phyloP scores from a whole-genome alignment of 1,139 yeast species.

The Casaregolazyma lundiana region DNA sequence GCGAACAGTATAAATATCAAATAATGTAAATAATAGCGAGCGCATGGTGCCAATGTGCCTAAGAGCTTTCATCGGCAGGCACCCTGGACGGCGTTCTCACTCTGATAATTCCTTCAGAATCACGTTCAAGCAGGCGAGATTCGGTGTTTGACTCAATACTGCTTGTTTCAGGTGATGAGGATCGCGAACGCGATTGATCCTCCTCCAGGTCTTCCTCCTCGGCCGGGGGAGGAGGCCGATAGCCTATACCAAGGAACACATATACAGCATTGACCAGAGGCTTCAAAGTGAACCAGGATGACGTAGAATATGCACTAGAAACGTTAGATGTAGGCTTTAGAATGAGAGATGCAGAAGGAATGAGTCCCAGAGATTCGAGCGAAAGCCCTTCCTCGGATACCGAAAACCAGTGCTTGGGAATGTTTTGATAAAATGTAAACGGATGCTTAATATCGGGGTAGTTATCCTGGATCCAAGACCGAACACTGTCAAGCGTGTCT shows the following conservation, averaged over 20 bases:
- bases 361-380: conserved; percentile 46
- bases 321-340: conserved; percentile 46
- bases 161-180: conserved; percentile 1
- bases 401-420: conserved; percentile 43
- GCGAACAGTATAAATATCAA: neutral
- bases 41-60: neutral
- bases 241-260: conserved; percentile 30
- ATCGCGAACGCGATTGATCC: neutral
- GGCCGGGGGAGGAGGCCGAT: conserved; percentile 18
- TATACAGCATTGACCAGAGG: conserved; percentile 25
- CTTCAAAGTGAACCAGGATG: conserved; percentile 21
- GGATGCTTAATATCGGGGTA: conserved; percentile 47
- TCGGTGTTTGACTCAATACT: neutral
- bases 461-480: conserved; percentile 57
- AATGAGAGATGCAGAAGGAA: conserved; percentile 64
- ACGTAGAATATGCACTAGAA: conserved; percentile 29
- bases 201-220: neutral
- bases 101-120: neutral
- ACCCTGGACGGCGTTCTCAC: conserved; percentile 2
- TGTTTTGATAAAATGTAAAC: conserved; percentile 44
- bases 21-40: neutral
- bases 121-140: neutral
- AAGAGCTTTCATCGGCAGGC: conserved; percentile 1
- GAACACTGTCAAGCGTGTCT: conserved; percentile 49
- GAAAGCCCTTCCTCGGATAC: conserved; percentile 51